Base-by-base conservation (phyloP, 2,329 filamentous ascomycete genomes). In the Colletotrichum musae region DNA sequence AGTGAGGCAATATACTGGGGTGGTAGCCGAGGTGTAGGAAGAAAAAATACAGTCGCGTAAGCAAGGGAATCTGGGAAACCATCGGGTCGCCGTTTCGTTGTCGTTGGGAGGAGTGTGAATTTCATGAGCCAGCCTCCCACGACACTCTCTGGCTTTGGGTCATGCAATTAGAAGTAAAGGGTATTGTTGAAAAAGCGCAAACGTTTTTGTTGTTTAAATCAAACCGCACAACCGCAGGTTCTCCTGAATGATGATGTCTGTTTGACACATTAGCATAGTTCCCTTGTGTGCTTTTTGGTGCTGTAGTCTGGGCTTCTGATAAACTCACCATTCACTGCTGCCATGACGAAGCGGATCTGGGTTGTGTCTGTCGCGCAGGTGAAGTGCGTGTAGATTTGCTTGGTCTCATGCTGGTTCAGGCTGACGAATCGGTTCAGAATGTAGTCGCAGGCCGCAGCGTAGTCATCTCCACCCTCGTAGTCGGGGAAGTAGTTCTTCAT, bases 351-450 rank as follows among this genome's bases (percentile, higher is more conserved):
- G 79, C 96, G 92, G 77, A 99, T 99, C 83, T 99, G 96, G 77
- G 96, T 98, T 39, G 96, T 99, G 80, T 99, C 96, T 57, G 96
- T 99, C 71, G 96, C 96, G 81, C 96, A 98, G 58, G 96, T 99
- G 85, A 99, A 99, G 84, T 98, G 96, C 69, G 96, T 99, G 88
- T 99, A 99, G 81, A 99, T 98, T 83, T 99, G 96, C 88, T 99
- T 99, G 64, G 94, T 97, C 86, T 98, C 96, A 81, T 98, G 95
- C 84, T 98, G 96, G 86, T 99, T 99, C 80, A 99, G 87, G 80
- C 93, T 96, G 77, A 98, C 96, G 83, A 99, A 99, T 80, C 96
- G 91, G 88, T 98, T 98, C 72, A 99, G 89, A 77, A 99, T 98
- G 85, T 99, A 99, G 82, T 99, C 95, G 85, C 96, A 99, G 45